phyloP scores from a whole-genome alignment of 2,329 filamentous ascomycete species.

The Thelonectria discophora region DNA sequence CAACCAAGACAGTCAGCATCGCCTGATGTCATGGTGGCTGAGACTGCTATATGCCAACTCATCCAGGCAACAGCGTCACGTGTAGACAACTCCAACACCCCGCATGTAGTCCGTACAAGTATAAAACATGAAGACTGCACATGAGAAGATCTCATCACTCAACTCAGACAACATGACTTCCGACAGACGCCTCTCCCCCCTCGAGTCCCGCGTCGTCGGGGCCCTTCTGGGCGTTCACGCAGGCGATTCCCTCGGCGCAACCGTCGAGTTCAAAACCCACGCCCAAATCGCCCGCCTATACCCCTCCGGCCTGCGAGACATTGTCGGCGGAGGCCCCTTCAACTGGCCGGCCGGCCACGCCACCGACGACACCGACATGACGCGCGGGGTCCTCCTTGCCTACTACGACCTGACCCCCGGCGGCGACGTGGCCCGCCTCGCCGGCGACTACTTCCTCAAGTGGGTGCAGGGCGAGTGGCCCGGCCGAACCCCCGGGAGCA shows the following conservation, averaged over 20 bases:
- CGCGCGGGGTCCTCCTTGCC: conserved; percentile 55
- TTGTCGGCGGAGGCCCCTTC: conserved; percentile 56
- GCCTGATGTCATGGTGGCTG: not conserved
- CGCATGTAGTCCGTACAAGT: too few relatives aligned
- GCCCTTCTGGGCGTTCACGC: conserved; percentile 58
- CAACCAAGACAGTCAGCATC: not conserved
- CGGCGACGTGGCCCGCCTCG: conserved; percentile 45
- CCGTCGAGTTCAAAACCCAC: conserved; percentile 54
- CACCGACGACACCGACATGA: conserved; percentile 60
- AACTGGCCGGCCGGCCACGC: conserved; percentile 54
- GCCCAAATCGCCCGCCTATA: conserved; percentile 43
- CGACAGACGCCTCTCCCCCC: conserved; percentile 18
- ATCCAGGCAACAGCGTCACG: not conserved
- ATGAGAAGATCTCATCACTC: too few relatives aligned
- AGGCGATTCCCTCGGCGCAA: conserved; percentile 58
- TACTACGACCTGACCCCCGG: conserved; percentile 45
- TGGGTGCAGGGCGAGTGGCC: conserved; percentile 57
- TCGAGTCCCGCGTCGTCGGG: conserved; percentile 49
- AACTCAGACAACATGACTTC: too few relatives aligned
- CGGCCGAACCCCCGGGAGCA: conserved; percentile 43
- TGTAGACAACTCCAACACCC: not conserved
- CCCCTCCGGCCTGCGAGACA: conserved; percentile 52
- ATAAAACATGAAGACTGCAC: too few relatives aligned
- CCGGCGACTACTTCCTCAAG: conserved; percentile 52
- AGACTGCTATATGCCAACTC: not conserved